Evolutionary conservation across 75 land plant genomes (phyloP).

Genomic region (Isoetes taiwanensis): DNA sequence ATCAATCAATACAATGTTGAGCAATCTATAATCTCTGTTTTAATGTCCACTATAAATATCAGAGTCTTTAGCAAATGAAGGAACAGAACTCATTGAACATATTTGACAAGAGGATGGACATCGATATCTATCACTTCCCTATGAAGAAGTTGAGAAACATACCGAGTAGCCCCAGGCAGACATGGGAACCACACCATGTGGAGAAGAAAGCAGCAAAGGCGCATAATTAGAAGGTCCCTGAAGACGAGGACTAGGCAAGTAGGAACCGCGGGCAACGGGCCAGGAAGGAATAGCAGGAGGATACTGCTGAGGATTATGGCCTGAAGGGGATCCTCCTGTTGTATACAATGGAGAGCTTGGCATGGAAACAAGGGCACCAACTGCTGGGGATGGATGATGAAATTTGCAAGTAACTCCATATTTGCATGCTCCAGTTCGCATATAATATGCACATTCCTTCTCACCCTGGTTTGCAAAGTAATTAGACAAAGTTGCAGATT

Average conservation of each 20-base stretch:
- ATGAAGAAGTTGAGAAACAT: no score
- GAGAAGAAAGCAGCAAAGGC: slow-evolving; percentile 30
- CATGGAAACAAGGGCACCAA: slow-evolving; percentile 30
- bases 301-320: slow-evolving; percentile 20
- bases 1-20: no score
- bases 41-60: no score
- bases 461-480: slow-evolving; percentile 32
- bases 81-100: no score
- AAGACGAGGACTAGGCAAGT: slow-evolving; percentile 28
- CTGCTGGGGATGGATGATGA: slow-evolving; percentile 63
- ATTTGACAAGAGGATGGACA: no score
- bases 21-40: no score
- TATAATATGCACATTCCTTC: slow-evolving; percentile 61
- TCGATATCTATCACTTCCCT: no score
- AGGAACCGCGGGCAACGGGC: slow-evolving; percentile 31
- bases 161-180: slow-evolving; percentile 51
- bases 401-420: slow-evolving; percentile 78
- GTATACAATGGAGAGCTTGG: slow-evolving; percentile 54
- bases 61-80: no score
- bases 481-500: neutral
- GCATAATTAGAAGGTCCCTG: slow-evolving; percentile 26
- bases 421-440: slow-evolving; percentile 72
- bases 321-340: slow-evolving; percentile 32
- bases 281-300: slow-evolving; percentile 35
- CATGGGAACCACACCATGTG: slow-evolving; percentile 24